Evolutionary conservation across 345 rosid genomes (phyloP), one percentile per base, ranked within the genome.

Genomic region (Brassica cretica): DNA sequence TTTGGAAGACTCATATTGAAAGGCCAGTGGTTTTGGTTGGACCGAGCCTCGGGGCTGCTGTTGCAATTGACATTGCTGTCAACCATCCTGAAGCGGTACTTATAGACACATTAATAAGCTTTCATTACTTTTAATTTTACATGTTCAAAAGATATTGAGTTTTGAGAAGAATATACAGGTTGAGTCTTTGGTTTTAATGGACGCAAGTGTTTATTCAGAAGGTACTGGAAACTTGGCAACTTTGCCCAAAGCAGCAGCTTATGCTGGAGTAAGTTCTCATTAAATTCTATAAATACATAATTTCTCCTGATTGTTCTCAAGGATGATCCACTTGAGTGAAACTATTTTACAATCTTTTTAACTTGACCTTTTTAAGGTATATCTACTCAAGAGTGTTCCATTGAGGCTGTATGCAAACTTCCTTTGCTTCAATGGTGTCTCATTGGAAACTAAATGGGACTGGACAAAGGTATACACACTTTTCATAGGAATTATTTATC

Each of bases 11-110:
- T 56, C 79, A 95, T 85, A 95, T 92, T 68, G 82, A 80, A 80
- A 87, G 84, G 85, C 98, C 97, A 5, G 85, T 93, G 82, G 89
- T 85, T 65, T 83, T 95, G 85, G 93, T 93, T 69, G 97, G 98
- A 51, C 94, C 99, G 8, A 92, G 98, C 85, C 97, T 95, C 59
- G 98, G 99, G 68, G 98, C 99, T 80, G 97, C 98, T 71, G 86
- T 90, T 15, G 99, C 94, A 51, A 82, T 90, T 44, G 99, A 95
- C 71, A 92, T 95, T 86, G 87, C 93, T 0, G 82, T 85, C 53
- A 85, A 84, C 71, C 85, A 95, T 82, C 98, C 99, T 1, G 98
- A 95, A 80, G 89, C 89, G 85, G 97, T 95, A 82, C 85, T 84
- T 67, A 37, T 64, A 32, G 61, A 19, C 35, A 15, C 61, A 10